Percentiles rank a stretch among this genome's conserved stretches.
Evolutionary conservation across 352 stramenopile genomes (phyloP).

Genomic region (Pythium sp.): DNA sequence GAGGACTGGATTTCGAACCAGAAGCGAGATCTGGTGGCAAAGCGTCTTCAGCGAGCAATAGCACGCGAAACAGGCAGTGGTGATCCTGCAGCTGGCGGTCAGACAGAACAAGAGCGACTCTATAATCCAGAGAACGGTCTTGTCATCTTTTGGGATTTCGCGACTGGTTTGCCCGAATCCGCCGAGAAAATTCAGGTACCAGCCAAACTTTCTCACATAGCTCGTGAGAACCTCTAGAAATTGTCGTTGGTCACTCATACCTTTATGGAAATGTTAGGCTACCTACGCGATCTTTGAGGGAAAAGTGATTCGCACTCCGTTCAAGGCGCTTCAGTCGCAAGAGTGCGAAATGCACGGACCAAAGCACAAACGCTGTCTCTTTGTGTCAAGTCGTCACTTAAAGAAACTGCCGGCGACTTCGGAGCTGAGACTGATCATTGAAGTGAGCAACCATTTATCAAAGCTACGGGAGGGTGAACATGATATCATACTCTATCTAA

Average conservation of each 20-base stretch:
- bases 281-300: constrained; percentile 52
- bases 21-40: constrained; percentile 43
- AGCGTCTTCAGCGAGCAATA: constrained; percentile 40
- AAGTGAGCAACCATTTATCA: constrained; percentile 23
- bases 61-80: constrained; percentile 18
- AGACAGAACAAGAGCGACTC: constrained; percentile 4
- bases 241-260: too few relatives aligned
- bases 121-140: constrained; percentile 42
- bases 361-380: constrained; percentile 28
- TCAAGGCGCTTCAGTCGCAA: constrained; percentile 36
- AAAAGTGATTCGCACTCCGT: constrained; percentile 32
- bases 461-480: not conserved
- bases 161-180: constrained; percentile 22
- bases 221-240: not conserved
- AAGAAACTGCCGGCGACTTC: constrained; percentile 27
- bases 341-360: constrained; percentile 26
- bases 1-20: constrained; percentile 50
- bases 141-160: constrained; percentile 50
- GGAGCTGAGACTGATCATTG: constrained; percentile 35
- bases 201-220: not conserved
- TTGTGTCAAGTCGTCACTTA: constrained; percentile 29
- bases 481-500: not conserved
- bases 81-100: not conserved
- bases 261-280: constrained; percentile 21
- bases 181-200: constrained; percentile 33